Percentiles rank a stretch among this genome's conserved stretches.
phyloP scores from a whole-genome alignment of 2,329 filamentous ascomycete species.

The Pestalotiopsis fici region DNA sequence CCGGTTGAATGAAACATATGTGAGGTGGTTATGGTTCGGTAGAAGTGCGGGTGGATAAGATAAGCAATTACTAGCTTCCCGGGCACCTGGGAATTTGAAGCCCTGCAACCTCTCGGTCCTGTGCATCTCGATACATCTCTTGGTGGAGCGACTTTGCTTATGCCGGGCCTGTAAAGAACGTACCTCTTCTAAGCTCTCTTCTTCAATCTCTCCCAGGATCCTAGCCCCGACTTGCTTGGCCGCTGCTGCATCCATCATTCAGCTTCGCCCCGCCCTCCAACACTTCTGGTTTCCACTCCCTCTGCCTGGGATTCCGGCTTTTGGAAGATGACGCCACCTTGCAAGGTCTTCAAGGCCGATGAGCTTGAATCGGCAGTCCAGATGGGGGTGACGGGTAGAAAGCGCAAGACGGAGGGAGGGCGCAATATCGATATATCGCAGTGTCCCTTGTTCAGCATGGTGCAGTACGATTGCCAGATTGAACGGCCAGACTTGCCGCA shows the following conservation, averaged over 20 bases:
- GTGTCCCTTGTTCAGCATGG: constrained; percentile 58
- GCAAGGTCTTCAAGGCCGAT: constrained; percentile 53
- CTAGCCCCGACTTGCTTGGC: constrained; percentile 47
- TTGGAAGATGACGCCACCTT: constrained; percentile 58
- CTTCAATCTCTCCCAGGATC: constrained; percentile 56
- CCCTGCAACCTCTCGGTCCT: background rate
- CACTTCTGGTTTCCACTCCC: background rate
- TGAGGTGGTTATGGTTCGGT: background rate
- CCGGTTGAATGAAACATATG: background rate
- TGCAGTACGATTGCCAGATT: constrained; percentile 63
- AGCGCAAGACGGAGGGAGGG: constrained; percentile 47
- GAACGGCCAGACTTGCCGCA: constrained; percentile 44
- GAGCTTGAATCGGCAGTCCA: constrained; percentile 53
- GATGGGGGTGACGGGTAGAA: constrained; percentile 46
- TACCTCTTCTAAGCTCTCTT: constrained; percentile 62
- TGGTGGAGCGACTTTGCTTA: background rate
- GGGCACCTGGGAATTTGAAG: background rate
- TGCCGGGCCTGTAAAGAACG: constrained; percentile 10
- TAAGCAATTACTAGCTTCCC: constrained; percentile 15
- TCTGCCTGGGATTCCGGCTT: background rate
- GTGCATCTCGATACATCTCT: background rate
- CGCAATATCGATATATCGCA: constrained; percentile 48
- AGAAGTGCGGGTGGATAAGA: constrained; percentile 24
- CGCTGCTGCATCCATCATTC: constrained; percentile 31
- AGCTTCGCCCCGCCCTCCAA: background rate